Conservation (phyloP, 2,329 filamentous ascomycete species). For the Catunica adiposa region DNA sequence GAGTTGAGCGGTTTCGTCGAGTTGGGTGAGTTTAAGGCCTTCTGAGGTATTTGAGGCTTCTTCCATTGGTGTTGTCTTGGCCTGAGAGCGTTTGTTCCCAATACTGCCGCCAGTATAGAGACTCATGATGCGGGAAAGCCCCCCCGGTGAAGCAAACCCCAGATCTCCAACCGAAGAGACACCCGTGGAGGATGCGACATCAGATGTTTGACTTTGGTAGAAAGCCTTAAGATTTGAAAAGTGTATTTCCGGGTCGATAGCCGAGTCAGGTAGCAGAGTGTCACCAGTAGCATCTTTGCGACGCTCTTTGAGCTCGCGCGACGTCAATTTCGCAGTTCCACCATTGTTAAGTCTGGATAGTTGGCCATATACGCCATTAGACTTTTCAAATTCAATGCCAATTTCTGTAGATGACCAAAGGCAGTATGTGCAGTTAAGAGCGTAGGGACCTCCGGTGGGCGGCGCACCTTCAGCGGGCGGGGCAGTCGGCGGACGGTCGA, state of each 20-base stretch:
- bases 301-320: constrained; percentile 35
- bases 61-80: constrained; percentile 57
- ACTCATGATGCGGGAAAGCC: constrained; percentile 77
- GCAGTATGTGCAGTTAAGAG: constrained; percentile 78
- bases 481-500: constrained; percentile 38
- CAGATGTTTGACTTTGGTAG: constrained; percentile 62
- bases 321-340: constrained; percentile 33
- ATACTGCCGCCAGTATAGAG: constrained; percentile 57
- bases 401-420: constrained; percentile 85
- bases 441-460: constrained; percentile 40
- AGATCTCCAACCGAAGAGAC: constrained; percentile 27
- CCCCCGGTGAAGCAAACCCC: constrained; percentile 59
- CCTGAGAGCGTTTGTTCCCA: constrained; percentile 47
- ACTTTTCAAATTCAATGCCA: constrained; percentile 76
- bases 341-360: constrained; percentile 53
- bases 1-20: constrained; percentile 47
- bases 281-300: constrained; percentile 28
- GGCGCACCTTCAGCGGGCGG: constrained; percentile 27
- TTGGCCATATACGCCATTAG: constrained; percentile 71
- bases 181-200: constrained; percentile 35
- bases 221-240: constrained; percentile 63
- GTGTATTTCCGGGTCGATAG: constrained; percentile 48
- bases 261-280: constrained; percentile 24
- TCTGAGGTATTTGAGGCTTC: constrained; percentile 58
- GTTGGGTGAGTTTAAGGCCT: constrained; percentile 47